phyloP scores from a whole-genome alignment of 192 early-diverging fungal species.

The Mortierella alpina region DNA sequence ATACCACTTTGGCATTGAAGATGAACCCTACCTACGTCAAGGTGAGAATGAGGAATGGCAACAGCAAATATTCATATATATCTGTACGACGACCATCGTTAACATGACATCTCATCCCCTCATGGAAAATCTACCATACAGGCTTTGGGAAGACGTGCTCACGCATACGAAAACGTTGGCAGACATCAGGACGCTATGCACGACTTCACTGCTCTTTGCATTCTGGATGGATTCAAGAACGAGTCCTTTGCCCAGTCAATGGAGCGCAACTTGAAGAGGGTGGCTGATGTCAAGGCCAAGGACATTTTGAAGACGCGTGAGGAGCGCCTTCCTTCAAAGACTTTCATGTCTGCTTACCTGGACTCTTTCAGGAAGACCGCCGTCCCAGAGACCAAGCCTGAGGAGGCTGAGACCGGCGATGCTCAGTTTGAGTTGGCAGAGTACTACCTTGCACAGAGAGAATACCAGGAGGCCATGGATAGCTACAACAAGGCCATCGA shows the following conservation, averaged over 20 bases:
- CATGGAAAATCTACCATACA: background rate
- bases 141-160: constrained; percentile 65
- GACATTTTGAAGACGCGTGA: constrained; percentile 73
- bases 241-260: constrained; percentile 79
- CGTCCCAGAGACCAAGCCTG: constrained; percentile 33
- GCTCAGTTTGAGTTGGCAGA: constrained; percentile 67
- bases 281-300: constrained; percentile 80
- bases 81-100: too few relatives aligned
- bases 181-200: constrained; percentile 65
- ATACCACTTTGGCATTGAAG: constrained; percentile 85
- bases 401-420: constrained; percentile 56
- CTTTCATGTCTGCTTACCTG: constrained; percentile 93
- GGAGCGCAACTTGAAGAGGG: constrained; percentile 89
- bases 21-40: constrained; percentile 92
- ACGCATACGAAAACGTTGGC: constrained; percentile 65
- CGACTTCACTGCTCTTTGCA: constrained; percentile 93
- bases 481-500: constrained; percentile 75
- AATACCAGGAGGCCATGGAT: constrained; percentile 72
- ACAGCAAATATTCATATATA: constrained; percentile 35
- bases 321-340: constrained; percentile 85
- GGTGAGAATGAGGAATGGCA: constrained; percentile 42
- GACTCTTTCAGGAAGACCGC: constrained; percentile 80
- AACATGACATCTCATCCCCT: background rate
- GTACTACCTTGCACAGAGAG: constrained; percentile 57
- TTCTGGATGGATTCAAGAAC: constrained; percentile 95